Conservation (phyloP, 345 rosid genomes). For the Lepidium didymum region DNA sequence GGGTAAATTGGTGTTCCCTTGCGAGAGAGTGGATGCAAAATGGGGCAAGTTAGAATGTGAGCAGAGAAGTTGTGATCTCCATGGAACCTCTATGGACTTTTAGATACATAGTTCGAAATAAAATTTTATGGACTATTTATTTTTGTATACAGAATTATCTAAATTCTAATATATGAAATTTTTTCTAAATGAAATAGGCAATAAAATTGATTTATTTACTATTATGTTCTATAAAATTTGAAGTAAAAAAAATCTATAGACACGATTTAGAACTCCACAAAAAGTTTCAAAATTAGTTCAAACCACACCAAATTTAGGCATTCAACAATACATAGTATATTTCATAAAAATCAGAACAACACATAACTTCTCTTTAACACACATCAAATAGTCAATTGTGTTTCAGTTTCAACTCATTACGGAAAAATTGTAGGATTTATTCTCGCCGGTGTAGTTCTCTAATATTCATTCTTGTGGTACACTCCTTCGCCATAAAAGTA, state of each 20-base stretch:
- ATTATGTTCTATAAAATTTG: neutral
- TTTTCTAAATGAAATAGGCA: neutral
- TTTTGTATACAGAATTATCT: neutral
- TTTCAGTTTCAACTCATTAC: too few relatives aligned
- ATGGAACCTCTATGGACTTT: slow-evolving; percentile 38
- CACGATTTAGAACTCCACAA: too few relatives aligned
- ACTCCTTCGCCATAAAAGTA: too few relatives aligned
- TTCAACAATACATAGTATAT: too few relatives aligned
- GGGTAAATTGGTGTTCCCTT: slow-evolving; percentile 61
- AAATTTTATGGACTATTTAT: neutral
- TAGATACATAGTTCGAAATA: neutral
- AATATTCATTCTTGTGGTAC: too few relatives aligned
- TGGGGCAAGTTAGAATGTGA: slow-evolving; percentile 99
- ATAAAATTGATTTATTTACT: neutral
- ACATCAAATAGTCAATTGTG: too few relatives aligned
- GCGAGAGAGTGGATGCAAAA: slow-evolving; percentile 89
- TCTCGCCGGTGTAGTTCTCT: too few relatives aligned
- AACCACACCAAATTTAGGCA: too few relatives aligned
- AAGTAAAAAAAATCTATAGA: neutral
- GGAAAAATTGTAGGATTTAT: too few relatives aligned
- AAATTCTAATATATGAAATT: neutral
- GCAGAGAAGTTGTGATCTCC: slow-evolving; percentile 77
- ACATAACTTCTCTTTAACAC: too few relatives aligned
- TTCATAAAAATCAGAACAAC: too few relatives aligned
- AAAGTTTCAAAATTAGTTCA: too few relatives aligned